Evolutionary conservation across 805 yeast species (phyloP), one percentile per base, ranked within the genome.

Genomic region (Teunomyces pallodes): DNA sequence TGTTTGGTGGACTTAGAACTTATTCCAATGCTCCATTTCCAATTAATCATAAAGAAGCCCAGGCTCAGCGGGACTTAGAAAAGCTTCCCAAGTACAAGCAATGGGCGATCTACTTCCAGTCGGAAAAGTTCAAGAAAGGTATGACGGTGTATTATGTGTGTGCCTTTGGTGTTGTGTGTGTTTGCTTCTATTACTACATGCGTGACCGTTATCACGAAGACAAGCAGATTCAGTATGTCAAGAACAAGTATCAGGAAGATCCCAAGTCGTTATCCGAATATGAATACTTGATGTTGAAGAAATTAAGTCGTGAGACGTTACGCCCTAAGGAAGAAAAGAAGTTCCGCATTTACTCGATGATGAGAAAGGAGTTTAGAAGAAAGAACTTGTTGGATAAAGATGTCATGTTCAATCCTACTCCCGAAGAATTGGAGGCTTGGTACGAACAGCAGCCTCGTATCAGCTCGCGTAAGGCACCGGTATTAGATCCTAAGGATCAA

Each of bases 121-220:
- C 85, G 2, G 76, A 77, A 46, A 75, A 77, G 46, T 86, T 86
- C 65, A 78, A 80, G 51, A 82, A 77, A 56, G 57, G 60, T 8
- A 74, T 86, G 74, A 83, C 90, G 5, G 79, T 80, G 55, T 81
- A 76, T 60, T 80, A 86, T 52, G 60, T 87, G 36, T 80, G 79
- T n/a, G 77, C 81, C 2, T 86, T 86, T 60, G 72, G 73, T 1
- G 68, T 77, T 8, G 78, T 84, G 58, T 62, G 82, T 27, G 70
- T 78, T 16, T 79, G 83, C 48, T 87, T 89, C 45, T 75, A 80
- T 48, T 76, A 76, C 59, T 82, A 83, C 61, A 83, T 86, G 82
- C 74, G 81, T 56, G 86, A 85, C 57, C 63, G 86, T 44, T 86
- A 79, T 62, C 67, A 73, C 40, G 83, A 83, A 64, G 92, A 87